phyloP scores from a whole-genome alignment of 2,329 filamentous ascomycete species.

The Delphinella strobiligena region DNA sequence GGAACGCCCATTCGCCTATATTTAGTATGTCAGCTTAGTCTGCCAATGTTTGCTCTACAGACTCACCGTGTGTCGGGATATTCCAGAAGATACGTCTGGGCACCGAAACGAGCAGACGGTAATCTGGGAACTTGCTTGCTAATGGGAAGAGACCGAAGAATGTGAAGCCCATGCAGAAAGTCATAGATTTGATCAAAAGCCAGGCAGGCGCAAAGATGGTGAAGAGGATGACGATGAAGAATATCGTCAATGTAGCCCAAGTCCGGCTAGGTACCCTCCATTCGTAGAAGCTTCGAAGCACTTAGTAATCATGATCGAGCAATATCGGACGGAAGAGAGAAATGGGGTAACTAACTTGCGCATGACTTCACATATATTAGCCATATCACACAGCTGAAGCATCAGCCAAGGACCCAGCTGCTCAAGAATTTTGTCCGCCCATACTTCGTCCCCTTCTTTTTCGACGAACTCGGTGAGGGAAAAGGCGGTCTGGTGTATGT shows the following conservation, averaged over 20 bases:
- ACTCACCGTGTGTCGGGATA: slow-evolving; percentile 2
- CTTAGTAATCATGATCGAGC: not conserved
- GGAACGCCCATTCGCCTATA: slow-evolving; percentile 1
- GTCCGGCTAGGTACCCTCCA: slow-evolving; percentile 1
- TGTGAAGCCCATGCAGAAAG: not conserved
- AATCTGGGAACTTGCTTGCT: slow-evolving; percentile 1
- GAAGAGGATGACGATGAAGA: not conserved
- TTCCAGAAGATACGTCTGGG: slow-evolving; percentile 2
- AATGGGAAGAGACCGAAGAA: slow-evolving; percentile 2
- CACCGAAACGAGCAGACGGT: not conserved
- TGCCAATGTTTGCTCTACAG: not conserved
- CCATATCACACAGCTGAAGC: slow-evolving; percentile 2
- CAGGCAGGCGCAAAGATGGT: not conserved
- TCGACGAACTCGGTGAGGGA: slow-evolving; percentile 1
- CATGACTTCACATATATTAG: slow-evolving; percentile 2
- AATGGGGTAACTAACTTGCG: not conserved
- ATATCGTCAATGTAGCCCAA: not conserved
- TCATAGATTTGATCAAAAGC: not conserved
- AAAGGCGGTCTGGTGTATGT: slow-evolving; percentile 18
- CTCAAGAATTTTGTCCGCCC: slow-evolving; percentile 1
- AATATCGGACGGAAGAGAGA: not conserved
- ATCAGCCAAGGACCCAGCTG: not conserved
- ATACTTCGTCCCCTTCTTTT: not conserved
- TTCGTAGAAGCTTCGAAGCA: slow-evolving; percentile 6
- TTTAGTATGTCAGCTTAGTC: not conserved